Evolutionary conservation across 345 rosid species (phyloP).

Genomic region (Acer campestre): DNA sequence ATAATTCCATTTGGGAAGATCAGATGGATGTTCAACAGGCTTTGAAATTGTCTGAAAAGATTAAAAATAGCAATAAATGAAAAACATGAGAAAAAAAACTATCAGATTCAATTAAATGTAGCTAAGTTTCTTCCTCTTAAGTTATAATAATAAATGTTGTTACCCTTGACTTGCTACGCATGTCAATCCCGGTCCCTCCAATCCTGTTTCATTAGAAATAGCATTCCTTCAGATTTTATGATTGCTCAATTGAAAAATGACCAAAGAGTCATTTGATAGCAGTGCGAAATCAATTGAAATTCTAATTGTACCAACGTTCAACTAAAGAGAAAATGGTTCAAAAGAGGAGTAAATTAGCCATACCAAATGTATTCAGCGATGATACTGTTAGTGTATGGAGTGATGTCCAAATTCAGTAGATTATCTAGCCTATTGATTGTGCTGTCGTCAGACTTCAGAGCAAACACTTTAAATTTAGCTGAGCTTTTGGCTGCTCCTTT

Average conservation of each 20-base stretch:
- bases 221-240: background rate
- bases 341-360: slow-evolving; percentile 6
- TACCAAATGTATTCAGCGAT: slow-evolving; percentile 99
- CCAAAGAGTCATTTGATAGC: background rate
- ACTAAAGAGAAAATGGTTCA: background rate
- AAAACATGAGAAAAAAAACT: slow-evolving; percentile 17
- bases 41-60: slow-evolving; percentile 66
- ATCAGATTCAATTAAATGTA: slow-evolving; percentile 5
- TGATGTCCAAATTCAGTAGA: slow-evolving; percentile 78
- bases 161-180: slow-evolving; percentile 98
- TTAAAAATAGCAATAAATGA: background rate
- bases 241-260: background rate
- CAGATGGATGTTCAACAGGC: slow-evolving; percentile 91
- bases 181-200: slow-evolving; percentile 86
- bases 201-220: slow-evolving; percentile 57
- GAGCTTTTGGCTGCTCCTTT: slow-evolving; percentile 44
- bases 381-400: slow-evolving; percentile 81
- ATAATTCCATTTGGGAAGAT: slow-evolving; percentile 98
- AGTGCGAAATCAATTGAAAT: background rate
- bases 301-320: background rate
- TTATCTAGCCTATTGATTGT: slow-evolving; percentile 72
- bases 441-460: slow-evolving; percentile 67
- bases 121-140: slow-evolving; percentile 6
- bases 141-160: slow-evolving; percentile 16
- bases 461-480: slow-evolving; percentile 58